A percentile compares a stretch with the other conserved stretches of the same genome.
phyloP scores from a whole-genome alignment of 73 alveolate genomes.

The Tetrahymena borealis region DNA sequence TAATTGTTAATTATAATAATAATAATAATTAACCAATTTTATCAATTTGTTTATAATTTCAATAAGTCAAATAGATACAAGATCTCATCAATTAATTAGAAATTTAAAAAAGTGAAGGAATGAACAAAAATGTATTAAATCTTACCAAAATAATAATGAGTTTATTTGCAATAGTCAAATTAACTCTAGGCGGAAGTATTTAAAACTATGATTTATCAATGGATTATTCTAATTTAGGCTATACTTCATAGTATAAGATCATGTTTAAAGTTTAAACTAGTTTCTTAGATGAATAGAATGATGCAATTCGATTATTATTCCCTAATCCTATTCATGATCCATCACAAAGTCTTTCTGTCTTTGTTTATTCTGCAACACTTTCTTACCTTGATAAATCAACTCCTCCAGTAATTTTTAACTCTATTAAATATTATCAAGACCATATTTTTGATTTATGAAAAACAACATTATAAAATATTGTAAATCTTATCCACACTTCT shows the following conservation, averaged over 20 bases:
- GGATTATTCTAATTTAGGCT: background rate
- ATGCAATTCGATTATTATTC: background rate
- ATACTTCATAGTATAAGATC: background rate
- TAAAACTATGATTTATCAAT: background rate
- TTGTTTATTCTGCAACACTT: background rate
- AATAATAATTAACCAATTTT: no score
- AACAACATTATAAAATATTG: no score
- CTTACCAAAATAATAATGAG: background rate
- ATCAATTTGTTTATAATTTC: no score
- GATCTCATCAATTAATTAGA: no score
- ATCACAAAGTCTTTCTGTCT: background rate
- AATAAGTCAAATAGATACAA: no score
- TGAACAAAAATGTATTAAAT: background rate
- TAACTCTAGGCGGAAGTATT: background rate
- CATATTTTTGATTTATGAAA: background rate
- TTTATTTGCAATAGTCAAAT: background rate
- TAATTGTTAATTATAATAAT: no score
- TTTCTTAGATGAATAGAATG: background rate
- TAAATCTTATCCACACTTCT: no score
- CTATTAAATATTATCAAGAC: background rate
- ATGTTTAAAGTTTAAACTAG: background rate
- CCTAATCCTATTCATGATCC: background rate
- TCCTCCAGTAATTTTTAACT: background rate
- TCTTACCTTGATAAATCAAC: background rate
- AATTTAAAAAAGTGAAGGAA: no score